Base-by-base conservation (phyloP, 2,329 filamentous ascomycete genomes). In the Emydomyces testavorans region DNA sequence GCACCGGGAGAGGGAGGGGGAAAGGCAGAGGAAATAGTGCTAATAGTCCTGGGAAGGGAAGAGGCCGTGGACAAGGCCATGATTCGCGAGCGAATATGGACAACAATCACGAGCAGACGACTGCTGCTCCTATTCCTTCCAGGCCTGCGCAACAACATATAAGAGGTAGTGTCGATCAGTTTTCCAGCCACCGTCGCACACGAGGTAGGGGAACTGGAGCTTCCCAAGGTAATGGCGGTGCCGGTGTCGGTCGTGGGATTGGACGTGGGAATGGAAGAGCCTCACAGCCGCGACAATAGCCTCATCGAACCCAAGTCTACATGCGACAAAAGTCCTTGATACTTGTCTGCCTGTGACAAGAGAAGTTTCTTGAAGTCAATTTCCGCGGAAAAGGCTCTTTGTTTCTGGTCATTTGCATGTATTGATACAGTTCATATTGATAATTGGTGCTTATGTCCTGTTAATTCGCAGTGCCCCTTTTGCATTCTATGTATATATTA, bases 1-100 rank as follows among this genome's bases (percentile, higher is more conserved):
- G 50, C 16, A 26, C 38, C 15, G 50, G 46, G 8, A 26, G 42
- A 34, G 29, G 16, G 10, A 39, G 46, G 28, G 36, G 28, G 3
- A 47, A 29, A n/a, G 31, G 39, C 29, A 29, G 39, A 32, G 49
- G 31, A 39, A 15, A 24, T 28, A 29, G 10, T 13, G 15, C 8
- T 28, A 18, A 24, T 23, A 35, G 29, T 15, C 21, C 31, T 26
- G 35, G 16, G 2, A 36, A 21, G 7, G 24, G 11, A 18, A 40
- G 26, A 23, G 13, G 26, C 15, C 34, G 16, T 16, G 49, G 34
- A 28, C 21, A 20, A 29, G 13, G n/a, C 24, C 32, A 8, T 13
- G 23, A 37, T 21, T 11, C 21, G 1, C 24, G 18, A 3, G 16
- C 34, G 11, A 34, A 16, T 2, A 23, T 8, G 5, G 21, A 6